Conservation (phyloP, 192 early-diverging fungal species). For the Coemansia umbellata region DNA sequence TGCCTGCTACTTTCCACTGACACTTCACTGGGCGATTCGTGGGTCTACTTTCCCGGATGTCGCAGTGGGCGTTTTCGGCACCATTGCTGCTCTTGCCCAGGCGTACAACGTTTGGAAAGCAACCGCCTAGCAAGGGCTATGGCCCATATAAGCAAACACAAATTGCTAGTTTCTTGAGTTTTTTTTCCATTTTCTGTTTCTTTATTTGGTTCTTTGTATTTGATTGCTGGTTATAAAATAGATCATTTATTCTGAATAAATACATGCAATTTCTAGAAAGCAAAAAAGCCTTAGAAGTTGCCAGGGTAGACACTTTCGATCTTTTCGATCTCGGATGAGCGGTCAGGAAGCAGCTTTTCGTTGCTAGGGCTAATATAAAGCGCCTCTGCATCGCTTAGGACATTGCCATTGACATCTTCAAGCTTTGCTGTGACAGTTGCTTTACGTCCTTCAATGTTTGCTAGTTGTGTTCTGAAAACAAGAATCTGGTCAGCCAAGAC, state of each 20-base stretch:
- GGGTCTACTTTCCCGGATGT: conserved; percentile 86
- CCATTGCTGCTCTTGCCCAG: conserved; percentile 84
- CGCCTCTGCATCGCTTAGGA: conserved; percentile 61
- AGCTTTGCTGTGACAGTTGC: conserved; percentile 60
- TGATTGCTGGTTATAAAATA: no score
- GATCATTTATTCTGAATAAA: no score
- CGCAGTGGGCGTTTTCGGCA: conserved; percentile 88
- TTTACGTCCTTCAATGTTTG: conserved; percentile 65
- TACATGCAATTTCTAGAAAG: no score
- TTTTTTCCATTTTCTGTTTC: no score
- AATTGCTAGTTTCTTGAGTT: no score
- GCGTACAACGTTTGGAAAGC: conserved; percentile 80
- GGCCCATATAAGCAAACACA: no score
- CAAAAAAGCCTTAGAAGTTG: conserved; percentile 38
- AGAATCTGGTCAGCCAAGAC: conserved; percentile 61
- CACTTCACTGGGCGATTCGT: conserved; percentile 88
- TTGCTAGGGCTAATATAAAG: conserved; percentile 63
- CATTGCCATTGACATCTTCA: conserved; percentile 56
- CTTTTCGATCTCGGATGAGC: conserved; percentile 12
- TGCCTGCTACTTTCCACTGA: conserved; percentile 87
- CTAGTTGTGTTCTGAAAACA: conserved; percentile 50
- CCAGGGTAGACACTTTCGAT: conserved; percentile 40
- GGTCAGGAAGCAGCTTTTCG: conserved; percentile 26
- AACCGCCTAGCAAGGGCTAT: conserved; percentile 51
- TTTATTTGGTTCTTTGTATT: no score